phyloP scores from a whole-genome alignment of 495 filamentous ascomycete species.

The Podospora bellae-mahoneyi region DNA sequence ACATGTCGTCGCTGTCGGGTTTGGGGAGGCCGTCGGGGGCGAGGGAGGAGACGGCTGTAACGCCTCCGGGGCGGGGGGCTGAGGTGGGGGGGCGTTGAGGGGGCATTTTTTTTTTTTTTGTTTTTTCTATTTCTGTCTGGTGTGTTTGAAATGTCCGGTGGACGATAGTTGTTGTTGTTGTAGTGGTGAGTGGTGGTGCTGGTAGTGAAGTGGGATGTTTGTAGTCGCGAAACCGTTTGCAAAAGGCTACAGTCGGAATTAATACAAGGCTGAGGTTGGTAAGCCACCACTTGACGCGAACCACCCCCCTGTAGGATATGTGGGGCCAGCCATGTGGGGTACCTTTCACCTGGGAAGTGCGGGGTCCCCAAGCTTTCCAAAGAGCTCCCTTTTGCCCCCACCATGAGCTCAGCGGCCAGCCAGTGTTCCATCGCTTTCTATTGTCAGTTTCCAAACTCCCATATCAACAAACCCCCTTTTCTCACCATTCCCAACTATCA shows the following conservation, averaged over 20 bases:
- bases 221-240: no score
- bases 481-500: not conserved
- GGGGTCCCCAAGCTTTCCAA: not conserved
- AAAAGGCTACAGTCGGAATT: no score
- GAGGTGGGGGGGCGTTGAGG: slow-evolving; percentile 9
- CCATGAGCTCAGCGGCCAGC: slow-evolving; percentile 2
- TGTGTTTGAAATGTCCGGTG: no score
- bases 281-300: no score
- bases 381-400: not conserved
- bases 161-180: no score
- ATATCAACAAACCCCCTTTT: not conserved
- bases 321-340: not conserved
- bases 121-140: not conserved
- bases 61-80: slow-evolving; percentile 3
- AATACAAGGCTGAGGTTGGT: no score
- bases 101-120: slow-evolving; percentile 22
- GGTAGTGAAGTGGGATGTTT: no score
- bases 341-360: not conserved
- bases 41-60: slow-evolving; percentile 10
- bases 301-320: not conserved
- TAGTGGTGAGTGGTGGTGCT: no score
- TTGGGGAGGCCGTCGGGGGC: slow-evolving; percentile 18
- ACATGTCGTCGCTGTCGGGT: slow-evolving; percentile 62
- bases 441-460: not conserved
- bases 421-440: not conserved